Evolutionary conservation across 208 protist species (phyloP).

Genomic region (Tritrichomonas foetus): DNA sequence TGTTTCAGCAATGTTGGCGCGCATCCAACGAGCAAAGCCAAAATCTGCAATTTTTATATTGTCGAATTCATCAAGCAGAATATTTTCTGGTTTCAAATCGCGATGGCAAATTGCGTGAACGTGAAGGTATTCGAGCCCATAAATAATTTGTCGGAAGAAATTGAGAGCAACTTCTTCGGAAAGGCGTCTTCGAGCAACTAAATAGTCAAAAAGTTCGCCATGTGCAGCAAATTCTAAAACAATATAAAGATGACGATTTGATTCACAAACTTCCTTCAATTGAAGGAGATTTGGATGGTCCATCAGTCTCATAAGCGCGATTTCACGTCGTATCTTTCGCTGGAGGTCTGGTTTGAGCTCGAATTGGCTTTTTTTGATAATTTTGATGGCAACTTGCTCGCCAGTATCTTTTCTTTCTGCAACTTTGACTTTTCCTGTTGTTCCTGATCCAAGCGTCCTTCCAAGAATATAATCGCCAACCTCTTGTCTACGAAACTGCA

Average conservation of each 20-base stretch:
- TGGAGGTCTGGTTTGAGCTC: not conserved
- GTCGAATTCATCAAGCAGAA: not conserved
- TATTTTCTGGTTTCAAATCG: conserved; percentile 23
- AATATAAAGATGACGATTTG: not conserved
- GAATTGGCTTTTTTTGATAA: conserved; percentile 2
- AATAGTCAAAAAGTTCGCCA: conserved; percentile 13
- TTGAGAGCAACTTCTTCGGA: not conserved
- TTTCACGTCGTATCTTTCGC: conserved; percentile 2
- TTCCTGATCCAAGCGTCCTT: not conserved
- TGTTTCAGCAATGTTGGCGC: not conserved
- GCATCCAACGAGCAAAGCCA: conserved; percentile 41
- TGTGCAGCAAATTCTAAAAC: not conserved
- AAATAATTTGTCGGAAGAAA: conserved; percentile 17
- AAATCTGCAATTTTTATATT: conserved; percentile 49
- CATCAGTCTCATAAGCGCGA: not conserved
- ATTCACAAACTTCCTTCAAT: conserved; percentile 3
- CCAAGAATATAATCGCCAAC: not conserved
- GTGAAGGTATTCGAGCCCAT: conserved; percentile 34
- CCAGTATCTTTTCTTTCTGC: conserved; percentile 10
- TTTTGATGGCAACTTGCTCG: conserved; percentile 4
- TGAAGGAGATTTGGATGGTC: conserved; percentile 2
- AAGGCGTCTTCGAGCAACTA: not conserved
- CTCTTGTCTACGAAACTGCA: not conserved
- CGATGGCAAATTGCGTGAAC: not conserved
- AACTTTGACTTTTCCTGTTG: not conserved